Percentiles rank a stretch among this genome's conserved stretches.
Conservation (phyloP, 208 protist genomes). For the Crithidia expoeki region DNA sequence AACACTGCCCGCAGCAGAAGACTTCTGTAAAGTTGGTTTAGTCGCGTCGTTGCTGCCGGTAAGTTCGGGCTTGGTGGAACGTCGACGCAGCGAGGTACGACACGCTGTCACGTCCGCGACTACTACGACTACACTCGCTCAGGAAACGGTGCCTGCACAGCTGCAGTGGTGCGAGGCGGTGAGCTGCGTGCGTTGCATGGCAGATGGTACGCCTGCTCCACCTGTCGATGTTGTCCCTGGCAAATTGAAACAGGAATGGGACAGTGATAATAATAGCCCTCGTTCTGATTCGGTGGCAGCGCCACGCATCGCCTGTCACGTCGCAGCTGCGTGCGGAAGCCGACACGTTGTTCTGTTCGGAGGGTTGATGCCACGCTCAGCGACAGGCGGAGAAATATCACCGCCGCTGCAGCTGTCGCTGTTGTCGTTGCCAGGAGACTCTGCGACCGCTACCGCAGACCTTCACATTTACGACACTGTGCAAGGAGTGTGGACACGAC, state of each 20-base stretch:
- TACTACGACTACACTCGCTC: not conserved
- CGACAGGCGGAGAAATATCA: no score
- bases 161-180: constrained; percentile 28
- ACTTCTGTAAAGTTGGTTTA: not conserved
- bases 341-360: constrained; percentile 55
- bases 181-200: constrained; percentile 19
- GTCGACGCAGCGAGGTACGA: constrained; percentile 27
- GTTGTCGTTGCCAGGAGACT: no score
- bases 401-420: constrained; percentile 4
- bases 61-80: constrained; percentile 21
- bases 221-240: constrained; percentile 10
- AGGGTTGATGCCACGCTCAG: constrained; percentile 28
- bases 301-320: constrained; percentile 55
- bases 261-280: no score
- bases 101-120: constrained; percentile 2
- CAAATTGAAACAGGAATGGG: not conserved
- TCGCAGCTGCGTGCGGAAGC: constrained; percentile 40
- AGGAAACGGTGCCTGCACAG: not conserved
- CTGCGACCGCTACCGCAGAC: constrained; percentile 31
- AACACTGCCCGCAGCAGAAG: constrained; percentile 2
- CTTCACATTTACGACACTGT: constrained; percentile 52
- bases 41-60: not conserved
- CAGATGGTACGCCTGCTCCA: constrained; percentile 23
- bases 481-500: constrained; percentile 34
- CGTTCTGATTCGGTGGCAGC: not conserved